Percentiles rank a stretch among this genome's conserved stretches.
Conservation (phyloP, 177 flowering plant genomes). For the Tripterygium wilfordii region DNA sequence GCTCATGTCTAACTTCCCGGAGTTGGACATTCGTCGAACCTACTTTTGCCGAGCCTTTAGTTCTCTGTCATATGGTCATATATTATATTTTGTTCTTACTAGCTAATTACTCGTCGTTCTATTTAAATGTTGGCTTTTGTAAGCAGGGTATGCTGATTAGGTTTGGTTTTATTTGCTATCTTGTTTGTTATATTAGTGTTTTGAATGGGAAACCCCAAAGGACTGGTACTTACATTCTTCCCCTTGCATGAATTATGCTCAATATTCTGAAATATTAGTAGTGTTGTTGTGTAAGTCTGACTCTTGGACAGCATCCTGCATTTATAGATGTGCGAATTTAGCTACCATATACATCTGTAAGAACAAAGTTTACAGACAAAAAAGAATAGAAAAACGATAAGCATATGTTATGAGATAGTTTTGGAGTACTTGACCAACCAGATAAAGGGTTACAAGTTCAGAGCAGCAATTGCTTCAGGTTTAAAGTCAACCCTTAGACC, state of each 20-base stretch:
- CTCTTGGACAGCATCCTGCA: too few species aligned
- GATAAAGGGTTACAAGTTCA: conserved; percentile 43
- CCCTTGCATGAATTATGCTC: too few species aligned
- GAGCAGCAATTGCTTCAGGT: conserved; percentile 83
- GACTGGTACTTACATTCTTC: background rate
- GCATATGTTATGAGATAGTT: too few species aligned
- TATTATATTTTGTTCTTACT: conserved; percentile 3
- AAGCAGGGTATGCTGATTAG: conserved; percentile 7
- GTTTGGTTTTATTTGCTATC: background rate
- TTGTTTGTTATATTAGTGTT: background rate
- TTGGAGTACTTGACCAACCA: too few species aligned
- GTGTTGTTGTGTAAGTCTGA: too few species aligned
- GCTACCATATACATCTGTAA: too few species aligned
- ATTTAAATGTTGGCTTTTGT: conserved; percentile 1
- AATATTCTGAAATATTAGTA: too few species aligned
- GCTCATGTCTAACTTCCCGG: conserved; percentile 59
- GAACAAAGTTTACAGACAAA: too few species aligned
- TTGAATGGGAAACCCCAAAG: conserved; percentile 3
- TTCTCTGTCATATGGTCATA: background rate
- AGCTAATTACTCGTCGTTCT: conserved; percentile 4
- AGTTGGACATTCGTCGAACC: background rate
- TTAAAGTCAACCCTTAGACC: conserved; percentile 86
- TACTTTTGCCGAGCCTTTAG: background rate
- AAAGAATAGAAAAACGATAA: too few species aligned
- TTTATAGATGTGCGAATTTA: too few species aligned